A percentile compares a stretch with the other conserved stretches of the same genome.
phyloP scores from a whole-genome alignment of 345 rosid genomes.

The Turnera subulata region DNA sequence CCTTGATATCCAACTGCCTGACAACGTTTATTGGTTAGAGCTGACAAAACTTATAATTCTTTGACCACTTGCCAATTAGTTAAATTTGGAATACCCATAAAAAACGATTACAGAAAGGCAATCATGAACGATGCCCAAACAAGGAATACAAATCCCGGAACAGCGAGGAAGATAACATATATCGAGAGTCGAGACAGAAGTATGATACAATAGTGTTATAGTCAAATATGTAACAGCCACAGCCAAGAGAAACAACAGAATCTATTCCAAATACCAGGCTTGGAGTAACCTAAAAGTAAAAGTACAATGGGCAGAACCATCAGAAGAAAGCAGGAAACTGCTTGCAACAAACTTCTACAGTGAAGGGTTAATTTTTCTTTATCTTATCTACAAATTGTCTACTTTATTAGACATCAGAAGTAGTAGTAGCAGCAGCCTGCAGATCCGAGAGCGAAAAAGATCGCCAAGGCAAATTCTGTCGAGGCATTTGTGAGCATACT shows the following conservation, averaged over 20 bases:
- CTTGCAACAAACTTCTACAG: constrained; percentile 1
- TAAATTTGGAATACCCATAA: no score
- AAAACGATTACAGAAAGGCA: no score
- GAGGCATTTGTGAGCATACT: constrained; percentile 13
- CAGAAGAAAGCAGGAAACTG: constrained; percentile 8
- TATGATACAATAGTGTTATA: no score
- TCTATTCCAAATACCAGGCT: constrained; percentile 2
- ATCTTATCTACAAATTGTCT: constrained; percentile 14
- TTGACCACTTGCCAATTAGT: no score
- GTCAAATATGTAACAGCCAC: constrained; percentile 6
- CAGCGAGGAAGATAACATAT: no score
- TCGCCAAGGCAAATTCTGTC: constrained; percentile 24
- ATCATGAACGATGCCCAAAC: no score
- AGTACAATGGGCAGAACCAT: constrained; percentile 6
- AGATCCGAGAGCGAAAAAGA: constrained; percentile 41
- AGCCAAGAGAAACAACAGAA: constrained; percentile 2
- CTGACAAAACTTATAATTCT: no score
- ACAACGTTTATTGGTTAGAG: no score
- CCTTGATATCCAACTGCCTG: no score
- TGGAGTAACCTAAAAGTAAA: constrained; percentile 5
- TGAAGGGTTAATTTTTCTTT: background rate
- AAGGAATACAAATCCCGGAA: no score
- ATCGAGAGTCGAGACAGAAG: no score
- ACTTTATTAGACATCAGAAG: background rate
- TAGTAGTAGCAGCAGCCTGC: constrained; percentile 23